These are phyloP conservation scores for Erysimum pusillum DNA, from an alignment of 441 rosid species.

Conservation along the genomic window DNA sequence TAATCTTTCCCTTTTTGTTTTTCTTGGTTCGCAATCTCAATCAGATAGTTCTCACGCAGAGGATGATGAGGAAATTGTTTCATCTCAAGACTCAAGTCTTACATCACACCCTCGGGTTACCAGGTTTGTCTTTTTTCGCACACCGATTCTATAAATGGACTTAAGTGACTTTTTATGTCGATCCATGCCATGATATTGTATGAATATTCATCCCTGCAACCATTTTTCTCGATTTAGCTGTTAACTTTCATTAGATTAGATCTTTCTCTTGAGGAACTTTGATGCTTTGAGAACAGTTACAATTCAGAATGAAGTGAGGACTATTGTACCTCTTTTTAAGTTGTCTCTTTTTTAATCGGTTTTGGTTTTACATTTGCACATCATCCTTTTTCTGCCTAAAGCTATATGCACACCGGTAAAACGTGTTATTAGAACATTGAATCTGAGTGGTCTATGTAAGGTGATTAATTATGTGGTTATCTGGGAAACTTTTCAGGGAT, in stretches of 20 bases:
- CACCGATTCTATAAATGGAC: not conserved
- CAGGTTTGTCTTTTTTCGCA: conserved; percentile 55
- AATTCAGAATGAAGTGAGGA: conserved; percentile 7
- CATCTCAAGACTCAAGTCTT: conserved; percentile 55
- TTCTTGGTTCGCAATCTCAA: conserved; percentile 45
- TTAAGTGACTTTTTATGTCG: not conserved
- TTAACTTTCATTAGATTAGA: not conserved
- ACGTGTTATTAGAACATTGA: not conserved
- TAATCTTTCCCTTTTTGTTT: conserved; percentile 21
- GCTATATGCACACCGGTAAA: not conserved
- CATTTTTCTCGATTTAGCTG: not conserved
- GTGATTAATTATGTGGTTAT: conserved; percentile 13
- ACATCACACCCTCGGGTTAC: conserved; percentile 51
- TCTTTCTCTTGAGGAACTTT: not conserved
- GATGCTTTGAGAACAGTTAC: conserved; percentile 19
- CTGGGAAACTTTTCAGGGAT: conserved; percentile 61
- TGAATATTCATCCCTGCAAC: conserved; percentile 18
- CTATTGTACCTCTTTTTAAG: not conserved
- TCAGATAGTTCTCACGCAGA: conserved; percentile 49
- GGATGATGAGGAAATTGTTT: conserved; percentile 61
- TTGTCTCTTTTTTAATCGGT: conserved; percentile 13
- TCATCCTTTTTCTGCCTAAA: not conserved
- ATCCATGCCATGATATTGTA: not conserved
- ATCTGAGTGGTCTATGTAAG: conserved; percentile 5
- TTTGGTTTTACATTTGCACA: not conserved